These are phyloP conservation scores for Candida ficus DNA, from an alignment of 805 yeast genomes.

Conservation along the genomic window DNA sequence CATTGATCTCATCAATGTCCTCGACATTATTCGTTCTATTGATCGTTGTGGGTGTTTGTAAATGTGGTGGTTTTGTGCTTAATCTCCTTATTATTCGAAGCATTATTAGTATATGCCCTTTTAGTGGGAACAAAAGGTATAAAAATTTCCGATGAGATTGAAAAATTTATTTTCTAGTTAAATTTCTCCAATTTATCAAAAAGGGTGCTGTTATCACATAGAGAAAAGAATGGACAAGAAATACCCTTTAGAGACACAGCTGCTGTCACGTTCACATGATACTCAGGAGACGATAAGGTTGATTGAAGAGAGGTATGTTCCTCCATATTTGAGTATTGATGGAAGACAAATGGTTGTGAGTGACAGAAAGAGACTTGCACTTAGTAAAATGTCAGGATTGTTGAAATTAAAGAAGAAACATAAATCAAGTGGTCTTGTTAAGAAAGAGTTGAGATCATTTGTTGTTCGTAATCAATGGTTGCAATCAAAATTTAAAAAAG, in stretches of 20 bases:
- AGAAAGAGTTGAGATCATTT: constrained; percentile 9
- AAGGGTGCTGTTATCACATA: no score
- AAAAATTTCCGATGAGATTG: neutral
- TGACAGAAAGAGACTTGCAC: no score
- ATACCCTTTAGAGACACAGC: constrained; percentile 4
- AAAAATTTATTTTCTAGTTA: no score
- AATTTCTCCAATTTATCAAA: no score
- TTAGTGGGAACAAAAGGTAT: no score
- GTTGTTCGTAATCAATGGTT: no score
- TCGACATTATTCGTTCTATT: constrained; percentile 5
- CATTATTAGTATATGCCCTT: neutral
- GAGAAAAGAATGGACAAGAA: constrained; percentile 3
- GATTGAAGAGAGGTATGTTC: neutral
- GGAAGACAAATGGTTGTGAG: no score
- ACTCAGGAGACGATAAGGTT: neutral
- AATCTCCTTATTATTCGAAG: neutral
- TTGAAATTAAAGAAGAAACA: neutral
- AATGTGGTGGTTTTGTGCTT: constrained; percentile 1
- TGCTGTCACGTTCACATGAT: neutral
- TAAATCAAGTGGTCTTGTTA: constrained; percentile 11
- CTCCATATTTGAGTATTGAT: neutral
- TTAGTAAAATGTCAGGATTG: no score
- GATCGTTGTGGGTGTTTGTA: neutral
- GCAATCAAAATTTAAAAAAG: no score
- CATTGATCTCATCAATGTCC: constrained; percentile 29